Conservation (phyloP, 352 stramenopile genomes). For the Phytophthora syringae region DNA sequence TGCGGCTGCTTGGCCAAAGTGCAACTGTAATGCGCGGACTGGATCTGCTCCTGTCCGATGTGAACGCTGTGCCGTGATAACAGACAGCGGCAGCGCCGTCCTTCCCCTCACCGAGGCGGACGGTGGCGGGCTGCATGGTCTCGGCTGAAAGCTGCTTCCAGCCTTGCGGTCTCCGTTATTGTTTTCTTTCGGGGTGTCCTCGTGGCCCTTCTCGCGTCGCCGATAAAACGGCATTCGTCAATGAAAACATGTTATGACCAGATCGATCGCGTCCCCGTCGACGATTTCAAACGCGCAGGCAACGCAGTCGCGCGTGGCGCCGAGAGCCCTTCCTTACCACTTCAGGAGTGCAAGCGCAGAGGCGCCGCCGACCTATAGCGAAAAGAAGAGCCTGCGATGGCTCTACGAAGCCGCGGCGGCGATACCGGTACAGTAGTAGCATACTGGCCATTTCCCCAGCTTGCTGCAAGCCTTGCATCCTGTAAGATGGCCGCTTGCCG, state of each 20-base stretch:
- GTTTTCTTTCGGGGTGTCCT: constrained; percentile 1
- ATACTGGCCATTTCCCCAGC: no score
- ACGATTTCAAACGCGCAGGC: constrained; percentile 10
- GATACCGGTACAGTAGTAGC: no score
- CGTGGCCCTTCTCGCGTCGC: constrained; percentile 12
- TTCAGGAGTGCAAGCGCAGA: constrained; percentile 37
- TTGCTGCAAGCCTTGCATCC: no score
- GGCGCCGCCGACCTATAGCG: background rate
- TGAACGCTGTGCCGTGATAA: constrained; percentile 26
- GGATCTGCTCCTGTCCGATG: constrained; percentile 21
- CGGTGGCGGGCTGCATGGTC: no score
- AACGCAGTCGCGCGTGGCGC: constrained; percentile 13
- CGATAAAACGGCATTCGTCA: constrained; percentile 17
- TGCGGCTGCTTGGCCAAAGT: constrained; percentile 3
- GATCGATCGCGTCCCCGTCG: background rate
- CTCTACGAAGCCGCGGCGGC: constrained; percentile 18
- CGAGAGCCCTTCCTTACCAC: constrained; percentile 23
- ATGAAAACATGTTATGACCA: constrained; percentile 5
- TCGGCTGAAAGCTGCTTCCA: no score
- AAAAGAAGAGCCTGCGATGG: constrained; percentile 26
- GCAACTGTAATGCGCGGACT: constrained; percentile 11
- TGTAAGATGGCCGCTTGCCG: background rate
- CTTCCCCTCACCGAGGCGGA: background rate
- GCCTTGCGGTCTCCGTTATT: background rate
- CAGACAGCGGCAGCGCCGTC: constrained; percentile 17